Percentiles rank a stretch among this genome's conserved stretches.
These are phyloP conservation scores for Quillaja saponaria DNA, from an alignment of 306 rosid species.

Conservation along the genomic window DNA sequence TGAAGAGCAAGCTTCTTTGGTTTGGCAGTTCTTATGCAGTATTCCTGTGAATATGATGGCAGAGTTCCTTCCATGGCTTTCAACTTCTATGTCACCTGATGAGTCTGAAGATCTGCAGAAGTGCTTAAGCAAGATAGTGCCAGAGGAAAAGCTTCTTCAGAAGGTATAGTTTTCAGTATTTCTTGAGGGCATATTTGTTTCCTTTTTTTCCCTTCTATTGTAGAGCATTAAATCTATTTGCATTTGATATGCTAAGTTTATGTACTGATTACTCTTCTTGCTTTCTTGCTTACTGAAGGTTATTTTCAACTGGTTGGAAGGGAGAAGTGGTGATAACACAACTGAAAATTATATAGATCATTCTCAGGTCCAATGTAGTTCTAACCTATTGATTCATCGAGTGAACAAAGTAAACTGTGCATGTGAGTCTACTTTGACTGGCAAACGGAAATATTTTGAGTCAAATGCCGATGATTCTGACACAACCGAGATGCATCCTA, in stretches of 20 bases:
- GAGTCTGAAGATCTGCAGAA: slow-evolving; percentile 72
- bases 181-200: background rate
- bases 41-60: slow-evolving; percentile 97
- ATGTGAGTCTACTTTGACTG: slow-evolving; percentile 57
- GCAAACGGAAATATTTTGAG: slow-evolving; percentile 80
- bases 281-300: slow-evolving; percentile 61
- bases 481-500: slow-evolving; percentile 64
- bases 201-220: background rate
- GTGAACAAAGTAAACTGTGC: slow-evolving; percentile 52
- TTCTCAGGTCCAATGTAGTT: slow-evolving; percentile 47
- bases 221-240: slow-evolving; percentile 20
- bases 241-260: slow-evolving; percentile 23
- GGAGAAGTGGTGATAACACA: slow-evolving; percentile 39
- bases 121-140: slow-evolving; percentile 78
- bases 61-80: slow-evolving; percentile 93
- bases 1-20: slow-evolving; percentile 88
- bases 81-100: slow-evolving; percentile 78
- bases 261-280: slow-evolving; percentile 11
- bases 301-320: slow-evolving; percentile 91
- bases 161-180: slow-evolving; percentile 52
- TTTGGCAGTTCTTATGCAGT: slow-evolving; percentile 98
- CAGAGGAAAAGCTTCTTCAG: slow-evolving; percentile 96
- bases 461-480: slow-evolving; percentile 56
- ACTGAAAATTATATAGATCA: slow-evolving; percentile 43
- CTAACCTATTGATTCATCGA: slow-evolving; percentile 46